Evolutionary conservation across 2,329 filamentous ascomycete genomes (phyloP).

Genomic region (Venturia oleaginea): DNA sequence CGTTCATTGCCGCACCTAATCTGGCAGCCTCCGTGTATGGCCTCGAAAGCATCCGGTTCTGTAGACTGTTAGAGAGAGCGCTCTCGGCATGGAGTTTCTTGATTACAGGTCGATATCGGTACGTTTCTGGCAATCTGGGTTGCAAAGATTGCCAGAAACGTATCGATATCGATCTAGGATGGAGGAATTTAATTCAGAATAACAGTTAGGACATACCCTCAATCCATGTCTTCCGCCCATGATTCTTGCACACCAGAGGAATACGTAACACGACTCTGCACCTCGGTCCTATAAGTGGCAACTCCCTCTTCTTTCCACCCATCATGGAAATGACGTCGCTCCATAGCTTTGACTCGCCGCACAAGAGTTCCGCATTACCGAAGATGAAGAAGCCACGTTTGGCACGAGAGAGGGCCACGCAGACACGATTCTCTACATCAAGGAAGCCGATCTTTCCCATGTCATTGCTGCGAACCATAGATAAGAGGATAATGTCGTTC

Average conservation of each 20-base stretch:
- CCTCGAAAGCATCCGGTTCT: constrained; percentile 5
- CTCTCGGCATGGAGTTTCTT: too few relatives aligned
- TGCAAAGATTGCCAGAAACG: too few relatives aligned
- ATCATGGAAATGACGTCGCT: constrained; percentile 41
- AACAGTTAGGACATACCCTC: constrained; percentile 24
- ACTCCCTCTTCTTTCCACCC: constrained; percentile 25
- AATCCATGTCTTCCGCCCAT: constrained; percentile 45
- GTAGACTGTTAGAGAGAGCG: background rate
- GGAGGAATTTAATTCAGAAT: background rate
- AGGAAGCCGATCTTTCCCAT: constrained; percentile 62
- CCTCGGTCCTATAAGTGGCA: constrained; percentile 18
- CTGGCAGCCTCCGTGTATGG: constrained; percentile 13
- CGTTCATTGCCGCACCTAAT: constrained; percentile 1
- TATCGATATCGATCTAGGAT: too few relatives aligned
- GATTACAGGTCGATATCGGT: too few relatives aligned
- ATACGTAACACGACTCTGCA: constrained; percentile 42
- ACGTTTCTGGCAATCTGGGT: too few relatives aligned
- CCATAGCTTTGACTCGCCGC: constrained; percentile 42
- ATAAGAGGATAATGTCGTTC: constrained; percentile 74
- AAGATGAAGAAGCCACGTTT: constrained; percentile 76
- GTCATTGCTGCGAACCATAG: constrained; percentile 63
- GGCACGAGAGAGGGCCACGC: constrained; percentile 60
- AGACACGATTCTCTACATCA: constrained; percentile 52
- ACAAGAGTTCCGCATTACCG: constrained; percentile 56
- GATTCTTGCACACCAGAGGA: constrained; percentile 55